These are phyloP conservation scores for Xylaria sp. DNA, from an alignment of 2,329 filamentous ascomycete species.

Conservation along the genomic window DNA sequence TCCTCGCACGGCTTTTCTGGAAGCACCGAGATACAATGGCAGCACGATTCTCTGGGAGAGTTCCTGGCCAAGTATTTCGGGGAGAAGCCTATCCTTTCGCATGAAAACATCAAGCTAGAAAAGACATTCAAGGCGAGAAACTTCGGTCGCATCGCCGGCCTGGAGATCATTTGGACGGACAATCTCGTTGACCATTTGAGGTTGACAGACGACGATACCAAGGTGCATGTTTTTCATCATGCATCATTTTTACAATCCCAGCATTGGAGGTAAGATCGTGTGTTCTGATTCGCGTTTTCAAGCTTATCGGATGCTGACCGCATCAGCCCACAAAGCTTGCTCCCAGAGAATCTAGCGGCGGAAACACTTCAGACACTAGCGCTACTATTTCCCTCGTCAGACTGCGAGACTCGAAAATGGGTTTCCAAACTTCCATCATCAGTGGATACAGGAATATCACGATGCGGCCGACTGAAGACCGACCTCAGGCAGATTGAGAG, in stretches of 20 bases:
- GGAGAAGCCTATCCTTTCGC: slow-evolving; percentile 1
- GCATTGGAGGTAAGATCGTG: slow-evolving; percentile 27
- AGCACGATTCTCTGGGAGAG: slow-evolving; percentile 10
- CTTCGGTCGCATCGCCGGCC: slow-evolving; percentile 48
- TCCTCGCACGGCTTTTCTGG: slow-evolving; percentile 16
- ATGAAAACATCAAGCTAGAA: slow-evolving; percentile 29
- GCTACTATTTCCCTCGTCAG: slow-evolving; percentile 39
- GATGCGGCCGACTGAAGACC: slow-evolving; percentile 48
- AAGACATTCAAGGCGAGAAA: slow-evolving; percentile 41
- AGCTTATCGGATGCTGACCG: neutral
- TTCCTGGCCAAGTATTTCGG: slow-evolving; percentile 15
- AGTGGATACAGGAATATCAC: slow-evolving; percentile 45
- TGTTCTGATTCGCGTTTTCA: neutral
- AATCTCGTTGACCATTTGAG: slow-evolving; percentile 54
- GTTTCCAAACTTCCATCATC: neutral
- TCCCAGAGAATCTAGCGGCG: slow-evolving; percentile 6
- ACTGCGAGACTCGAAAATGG: slow-evolving; percentile 32
- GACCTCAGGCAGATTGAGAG: slow-evolving; percentile 50
- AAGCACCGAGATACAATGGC: slow-evolving; percentile 23
- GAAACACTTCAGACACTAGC: slow-evolving; percentile 27
- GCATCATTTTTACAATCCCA: slow-evolving; percentile 50
- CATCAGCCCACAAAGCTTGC: slow-evolving; percentile 18
- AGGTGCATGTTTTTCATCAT: slow-evolving; percentile 53
- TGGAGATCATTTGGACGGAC: slow-evolving; percentile 49
- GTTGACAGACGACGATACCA: slow-evolving; percentile 50